Evolutionary conservation across 345 rosid genomes (phyloP).

Genomic region (Zanthoxylum bungeanum): DNA sequence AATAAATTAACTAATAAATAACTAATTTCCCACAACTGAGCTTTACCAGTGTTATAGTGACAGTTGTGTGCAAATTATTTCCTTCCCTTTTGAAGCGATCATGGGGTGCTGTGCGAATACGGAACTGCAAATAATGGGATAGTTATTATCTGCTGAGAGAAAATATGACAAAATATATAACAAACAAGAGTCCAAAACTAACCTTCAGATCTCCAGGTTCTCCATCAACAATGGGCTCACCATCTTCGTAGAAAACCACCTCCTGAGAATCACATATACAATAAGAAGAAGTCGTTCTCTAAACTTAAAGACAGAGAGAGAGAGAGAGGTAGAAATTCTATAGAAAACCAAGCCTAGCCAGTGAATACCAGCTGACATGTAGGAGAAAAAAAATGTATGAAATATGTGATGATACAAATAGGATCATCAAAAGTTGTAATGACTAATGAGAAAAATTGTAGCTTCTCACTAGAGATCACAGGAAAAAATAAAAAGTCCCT

Average conservation of each 20-base stretch:
- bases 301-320: neutral
- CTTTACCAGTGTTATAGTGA: constrained; percentile 84
- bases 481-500: neutral
- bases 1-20: neutral
- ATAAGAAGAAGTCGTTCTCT: neutral
- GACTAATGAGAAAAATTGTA: neutral
- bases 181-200: constrained; percentile 18
- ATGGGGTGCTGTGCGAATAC: constrained; percentile 81
- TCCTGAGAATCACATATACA: constrained; percentile 54
- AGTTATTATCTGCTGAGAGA: neutral
- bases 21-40: neutral
- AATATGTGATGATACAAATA: too few species aligned
- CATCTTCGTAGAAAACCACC: constrained; percentile 93
- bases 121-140: constrained; percentile 56
- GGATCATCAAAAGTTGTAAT: too few species aligned
- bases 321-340: neutral
- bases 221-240: constrained; percentile 91
- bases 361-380: too few species aligned
- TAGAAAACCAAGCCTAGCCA: neutral
- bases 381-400: neutral
- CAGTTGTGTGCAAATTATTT: constrained; percentile 79
- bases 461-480: neutral
- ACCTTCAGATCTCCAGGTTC: constrained; percentile 99
- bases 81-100: constrained; percentile 79
- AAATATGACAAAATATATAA: neutral